Evolutionary conservation across 306 rosid species (phyloP).

Genomic region (Cicer bijugum): DNA sequence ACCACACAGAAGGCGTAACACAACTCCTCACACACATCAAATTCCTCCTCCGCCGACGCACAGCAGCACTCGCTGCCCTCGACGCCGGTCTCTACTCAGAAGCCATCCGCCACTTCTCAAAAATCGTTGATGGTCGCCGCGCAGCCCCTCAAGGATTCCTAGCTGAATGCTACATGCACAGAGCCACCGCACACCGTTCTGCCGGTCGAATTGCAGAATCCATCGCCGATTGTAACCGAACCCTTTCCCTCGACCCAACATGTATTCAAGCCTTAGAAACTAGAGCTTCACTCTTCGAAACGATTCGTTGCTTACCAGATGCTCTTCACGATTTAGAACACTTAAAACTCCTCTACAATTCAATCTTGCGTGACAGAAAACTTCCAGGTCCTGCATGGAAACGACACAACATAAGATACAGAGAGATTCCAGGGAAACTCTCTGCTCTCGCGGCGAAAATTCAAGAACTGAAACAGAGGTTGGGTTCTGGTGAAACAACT

Average conservation of each 20-base stretch:
- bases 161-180: slow-evolving; percentile 82
- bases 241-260: slow-evolving; percentile 74
- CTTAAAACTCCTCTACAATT: slow-evolving; percentile 80
- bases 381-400: slow-evolving; percentile 94
- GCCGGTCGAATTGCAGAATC: slow-evolving; percentile 84
- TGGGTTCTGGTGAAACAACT: slow-evolving; percentile 71
- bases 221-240: slow-evolving; percentile 88
- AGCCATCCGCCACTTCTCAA: slow-evolving; percentile 90
- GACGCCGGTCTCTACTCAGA: slow-evolving; percentile 84
- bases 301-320: slow-evolving; percentile 83
- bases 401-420: slow-evolving; percentile 74
- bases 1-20: slow-evolving; percentile 62
- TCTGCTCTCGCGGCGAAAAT: slow-evolving; percentile 64
- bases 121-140: slow-evolving; percentile 92
- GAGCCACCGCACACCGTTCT: slow-evolving; percentile 72
- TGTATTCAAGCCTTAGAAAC: slow-evolving; percentile 87
- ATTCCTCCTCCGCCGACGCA: slow-evolving; percentile 78
- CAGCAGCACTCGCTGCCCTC: slow-evolving; percentile 87
- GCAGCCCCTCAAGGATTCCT: slow-evolving; percentile 89
- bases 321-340: slow-evolving; percentile 90
- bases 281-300: slow-evolving; percentile 77
- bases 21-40: slow-evolving; percentile 82
- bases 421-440: slow-evolving; percentile 88
- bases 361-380: slow-evolving; percentile 80
- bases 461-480: slow-evolving; percentile 70